These are phyloP conservation scores for Emydomyces testavorans DNA, from an alignment of 2,329 filamentous ascomycete genomes.

Conservation along the genomic window DNA sequence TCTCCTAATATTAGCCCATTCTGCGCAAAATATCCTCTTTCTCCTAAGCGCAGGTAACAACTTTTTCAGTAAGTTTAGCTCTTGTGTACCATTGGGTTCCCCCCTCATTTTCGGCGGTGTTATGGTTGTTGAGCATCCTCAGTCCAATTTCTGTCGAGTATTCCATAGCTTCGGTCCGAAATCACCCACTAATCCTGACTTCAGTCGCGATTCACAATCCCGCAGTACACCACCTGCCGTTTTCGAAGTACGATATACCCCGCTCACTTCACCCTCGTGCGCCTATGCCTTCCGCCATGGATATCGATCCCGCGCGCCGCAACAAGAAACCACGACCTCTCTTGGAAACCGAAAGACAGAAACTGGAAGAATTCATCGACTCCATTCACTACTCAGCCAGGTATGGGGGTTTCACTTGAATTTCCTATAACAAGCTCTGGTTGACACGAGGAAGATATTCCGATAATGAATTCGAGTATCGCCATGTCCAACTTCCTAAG, in stretches of 20 bases:
- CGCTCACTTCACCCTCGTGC: neutral
- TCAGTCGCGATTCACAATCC: neutral
- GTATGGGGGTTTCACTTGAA: slow-evolving; percentile 40
- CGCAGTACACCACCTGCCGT: neutral
- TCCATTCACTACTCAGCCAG: slow-evolving; percentile 89
- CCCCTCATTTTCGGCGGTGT: no score
- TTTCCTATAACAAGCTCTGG: neutral
- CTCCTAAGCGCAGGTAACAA: no score
- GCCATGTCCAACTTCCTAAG: slow-evolving; percentile 94
- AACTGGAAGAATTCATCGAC: slow-evolving; percentile 83
- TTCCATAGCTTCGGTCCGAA: no score
- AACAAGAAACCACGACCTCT: slow-evolving; percentile 76
- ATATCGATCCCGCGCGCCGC: slow-evolving; percentile 72
- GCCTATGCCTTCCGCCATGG: slow-evolving; percentile 21
- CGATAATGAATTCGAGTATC: slow-evolving; percentile 87
- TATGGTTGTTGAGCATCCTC: no score
- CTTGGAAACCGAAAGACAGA: slow-evolving; percentile 66
- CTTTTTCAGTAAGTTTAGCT: no score
- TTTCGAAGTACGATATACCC: neutral
- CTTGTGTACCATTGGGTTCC: no score
- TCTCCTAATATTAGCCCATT: no score
- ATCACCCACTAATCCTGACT: neutral
- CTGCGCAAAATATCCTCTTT: no score
- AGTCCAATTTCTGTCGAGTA: no score
- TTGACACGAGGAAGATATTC: slow-evolving; percentile 57